These are phyloP conservation scores for Trypanosoma scelopori DNA, from an alignment of 208 protist genomes.

Conservation along the genomic window DNA sequence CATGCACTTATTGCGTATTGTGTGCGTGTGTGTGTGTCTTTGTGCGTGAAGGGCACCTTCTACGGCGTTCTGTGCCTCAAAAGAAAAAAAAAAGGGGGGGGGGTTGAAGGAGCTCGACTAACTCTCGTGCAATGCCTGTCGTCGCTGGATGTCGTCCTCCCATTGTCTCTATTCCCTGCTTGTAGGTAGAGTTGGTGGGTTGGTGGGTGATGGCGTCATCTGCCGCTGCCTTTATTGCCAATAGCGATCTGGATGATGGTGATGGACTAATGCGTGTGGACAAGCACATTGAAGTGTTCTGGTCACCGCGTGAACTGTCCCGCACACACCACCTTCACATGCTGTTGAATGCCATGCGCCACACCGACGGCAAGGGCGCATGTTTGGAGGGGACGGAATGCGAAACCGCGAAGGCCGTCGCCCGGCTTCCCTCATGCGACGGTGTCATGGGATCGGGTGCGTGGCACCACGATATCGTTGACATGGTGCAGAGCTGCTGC, in stretches of 20 bases:
- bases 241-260: neutral
- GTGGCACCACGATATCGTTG: neutral
- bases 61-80: no score
- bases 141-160: no score
- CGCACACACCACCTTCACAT: neutral
- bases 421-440: neutral
- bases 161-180: neutral
- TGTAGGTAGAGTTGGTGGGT: neutral
- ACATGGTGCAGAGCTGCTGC: constrained; percentile 1
- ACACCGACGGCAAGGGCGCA: neutral
- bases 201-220: neutral
- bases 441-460: neutral
- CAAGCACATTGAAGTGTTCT: neutral
- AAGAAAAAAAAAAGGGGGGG: no score
- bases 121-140: no score
- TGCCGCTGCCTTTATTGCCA: neutral
- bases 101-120: no score
- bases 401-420: neutral
- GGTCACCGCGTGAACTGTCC: neutral
- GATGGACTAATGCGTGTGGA: neutral
- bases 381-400: neutral
- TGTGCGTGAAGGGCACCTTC: no score
- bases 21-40: no score
- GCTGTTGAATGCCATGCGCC: neutral
- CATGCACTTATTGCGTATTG: no score